A percentile compares a stretch with the other conserved stretches of the same genome.
These are phyloP conservation scores for Allomyces javanicus DNA, from an alignment of 192 early-diverging fungal genomes.

Conservation along the genomic window DNA sequence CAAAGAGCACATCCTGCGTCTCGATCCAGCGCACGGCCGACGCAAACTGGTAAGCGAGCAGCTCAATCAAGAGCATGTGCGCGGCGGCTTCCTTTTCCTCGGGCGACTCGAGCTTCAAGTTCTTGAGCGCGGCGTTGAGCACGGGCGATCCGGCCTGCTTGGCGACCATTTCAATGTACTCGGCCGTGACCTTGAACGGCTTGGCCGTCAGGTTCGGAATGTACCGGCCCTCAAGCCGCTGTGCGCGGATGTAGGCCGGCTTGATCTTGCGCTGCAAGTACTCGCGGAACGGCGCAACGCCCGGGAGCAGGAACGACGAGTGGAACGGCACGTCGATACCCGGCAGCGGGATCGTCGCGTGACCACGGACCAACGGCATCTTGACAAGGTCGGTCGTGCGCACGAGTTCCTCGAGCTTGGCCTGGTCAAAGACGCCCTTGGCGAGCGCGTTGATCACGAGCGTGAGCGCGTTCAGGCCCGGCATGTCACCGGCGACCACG, in stretches of 20 bases:
- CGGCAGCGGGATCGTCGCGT: constrained; percentile 72
- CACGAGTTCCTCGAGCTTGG: constrained; percentile 42
- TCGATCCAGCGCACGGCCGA: constrained; percentile 87
- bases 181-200: constrained; percentile 60
- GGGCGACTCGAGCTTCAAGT: constrained; percentile 59
- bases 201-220: constrained; percentile 86
- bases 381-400: constrained; percentile 12
- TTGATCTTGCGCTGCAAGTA: constrained; percentile 71
- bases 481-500: constrained; percentile 71
- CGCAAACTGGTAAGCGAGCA: constrained; percentile 84
- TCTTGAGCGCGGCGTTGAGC: constrained; percentile 56
- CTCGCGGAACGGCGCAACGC: constrained; percentile 79
- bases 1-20: constrained; percentile 72
- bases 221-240: constrained; percentile 61
- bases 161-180: constrained; percentile 54
- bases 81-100: constrained; percentile 68
- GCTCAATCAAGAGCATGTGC: constrained; percentile 66
- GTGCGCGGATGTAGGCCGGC: constrained; percentile 60
- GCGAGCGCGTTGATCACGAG: constrained; percentile 74
- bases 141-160: constrained; percentile 49
- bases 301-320: constrained; percentile 76
- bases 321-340: constrained; percentile 97
- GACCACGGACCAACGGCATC: constrained; percentile 68
- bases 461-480: constrained; percentile 60
- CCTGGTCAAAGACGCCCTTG: constrained; percentile 64